Conservation (phyloP, 306 rosid species). For the Casuarina cunninghamiana region DNA sequence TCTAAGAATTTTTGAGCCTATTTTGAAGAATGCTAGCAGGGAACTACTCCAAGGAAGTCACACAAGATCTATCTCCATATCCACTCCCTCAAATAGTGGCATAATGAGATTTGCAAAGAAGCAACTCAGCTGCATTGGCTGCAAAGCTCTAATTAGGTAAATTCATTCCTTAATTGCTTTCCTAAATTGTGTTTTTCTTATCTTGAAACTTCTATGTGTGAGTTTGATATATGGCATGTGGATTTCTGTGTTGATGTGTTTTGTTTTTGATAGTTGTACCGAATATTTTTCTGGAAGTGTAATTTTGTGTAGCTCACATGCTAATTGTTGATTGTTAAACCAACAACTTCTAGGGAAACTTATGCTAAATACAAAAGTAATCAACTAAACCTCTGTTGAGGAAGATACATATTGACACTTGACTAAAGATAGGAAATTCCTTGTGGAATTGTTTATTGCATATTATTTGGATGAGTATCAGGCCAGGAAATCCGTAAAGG, state of each 20-base stretch:
- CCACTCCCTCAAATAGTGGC: conserved; percentile 92
- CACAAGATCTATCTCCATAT: conserved; percentile 87
- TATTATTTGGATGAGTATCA: conserved; percentile 1
- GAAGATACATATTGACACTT: not conserved
- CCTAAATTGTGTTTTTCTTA: conserved; percentile 11
- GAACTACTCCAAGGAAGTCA: conserved; percentile 99
- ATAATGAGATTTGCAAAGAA: conserved; percentile 91
- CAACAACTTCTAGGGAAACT: not conserved
- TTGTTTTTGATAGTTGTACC: not conserved
- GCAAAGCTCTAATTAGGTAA: conserved; percentile 95
- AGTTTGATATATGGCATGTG: not conserved
- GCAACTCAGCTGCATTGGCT: conserved; percentile 85
- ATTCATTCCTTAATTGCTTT: not conserved
- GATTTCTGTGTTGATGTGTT: not conserved
- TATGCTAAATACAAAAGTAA: not conserved
- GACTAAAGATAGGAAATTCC: not conserved
- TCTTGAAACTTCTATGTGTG: conserved; percentile 18
- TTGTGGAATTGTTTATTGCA: not conserved
- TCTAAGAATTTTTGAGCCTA: conserved; percentile 93
- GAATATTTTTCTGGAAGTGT: not conserved
- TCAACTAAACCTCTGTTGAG: not conserved
- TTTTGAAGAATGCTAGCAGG: conserved; percentile 90
- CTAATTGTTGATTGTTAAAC: not conserved
- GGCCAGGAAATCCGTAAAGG: conserved; percentile 7
- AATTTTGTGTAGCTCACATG: not conserved